Base-by-base conservation (phyloP, 805 yeast genomes). In the Candida incommunis region DNA sequence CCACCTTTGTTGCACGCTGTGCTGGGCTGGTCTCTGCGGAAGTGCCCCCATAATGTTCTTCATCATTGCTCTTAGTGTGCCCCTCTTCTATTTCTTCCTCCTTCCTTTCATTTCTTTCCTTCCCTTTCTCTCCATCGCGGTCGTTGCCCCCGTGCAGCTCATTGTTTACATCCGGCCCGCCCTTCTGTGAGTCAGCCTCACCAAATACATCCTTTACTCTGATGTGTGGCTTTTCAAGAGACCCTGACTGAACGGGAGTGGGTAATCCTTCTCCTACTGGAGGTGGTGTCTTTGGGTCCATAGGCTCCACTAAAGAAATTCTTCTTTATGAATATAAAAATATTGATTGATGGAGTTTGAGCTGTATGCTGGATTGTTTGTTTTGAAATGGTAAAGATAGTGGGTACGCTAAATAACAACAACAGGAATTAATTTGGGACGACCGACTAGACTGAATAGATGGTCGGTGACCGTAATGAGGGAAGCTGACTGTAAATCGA, bases 201-300 rank as follows among this genome's bases (percentile, higher is more conserved):
- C 37, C n/a, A n/a, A 5, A 5, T 4, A n/a, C 37, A 31, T 31
- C 37, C 4, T 9, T 31, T 11, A 18, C 5, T 7, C 37, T 11
- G 37, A 31, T n/a, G n/a, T 31, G 37, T 7, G 37, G 37, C 37
- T 31, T 31, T 31, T 31, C 37, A 31, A 31, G 37, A 7, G 37
- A 31, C n/a, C 37, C 37, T 7, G 37, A 31, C 37, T 31, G 37
- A 7, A 31, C 37, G 7, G 37, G 37, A 9, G 37, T 31, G 37
- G 37, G 37, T 18, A 31, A 31, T 31, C 37, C 37, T n/a, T 31
- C 37, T 11, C 18, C 4, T 11, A 16, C 37, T n/a, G 20, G 37
- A 11, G 37, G 37, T 16, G 37, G 37, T 31, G 37, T 31, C 37
- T 31, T 31, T 31, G 37, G 37, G 18, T 31, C 37, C 37, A 31